Base-by-base conservation (phyloP, 768 basidiomycete species). In the Agaricus subrufescens region DNA sequence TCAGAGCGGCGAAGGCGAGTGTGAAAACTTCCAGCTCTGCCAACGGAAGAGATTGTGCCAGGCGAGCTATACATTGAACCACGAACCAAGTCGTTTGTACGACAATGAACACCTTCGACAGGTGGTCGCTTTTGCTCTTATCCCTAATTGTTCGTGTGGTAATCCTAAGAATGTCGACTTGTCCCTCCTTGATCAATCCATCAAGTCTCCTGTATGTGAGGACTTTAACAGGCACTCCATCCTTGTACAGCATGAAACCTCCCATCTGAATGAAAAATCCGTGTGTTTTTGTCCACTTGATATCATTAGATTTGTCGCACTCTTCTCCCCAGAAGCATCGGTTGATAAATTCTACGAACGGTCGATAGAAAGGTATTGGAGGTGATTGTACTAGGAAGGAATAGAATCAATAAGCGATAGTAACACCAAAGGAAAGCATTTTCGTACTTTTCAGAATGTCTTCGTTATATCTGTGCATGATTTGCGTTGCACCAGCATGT, bases 61-160 rank as follows among this genome's bases (percentile, higher is more conserved):
- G 26, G 11, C 46, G 46, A 2, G 46, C 46, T 10, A 27, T 47
- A 15, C 54, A 31, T 10, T 56, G 61, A 49, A 57, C 39, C 31
- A 56, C 50, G 43, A 68, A 68, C 63, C 64, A 69, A 2, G 50
- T 46, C 12, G 61, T 47, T 50, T 70, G 69, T 9, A 63, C 7
- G 9, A 64, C 14, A 7, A 66, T 57, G 15, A 70, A 40, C 4
- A 45, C 39, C 31, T 68, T 69, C 8, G 63, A 52, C 8, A 70
- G 55, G 12, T 52, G 55, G 30, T 68, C 62, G 0, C 58, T 63
- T 46, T 68, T 68, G 60, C 66, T 68, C 29, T 61, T 61, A 62
- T 68, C 63, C 25, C 52, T 48, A 45, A 70, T 67, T 10, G 58
- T 52, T 38, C 53, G 50, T 29, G 57, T 46, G 8, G 56, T 46